Evolutionary conservation across 2,329 filamentous ascomycete species (phyloP).

Genomic region (Calonectria hawksworthii): DNA sequence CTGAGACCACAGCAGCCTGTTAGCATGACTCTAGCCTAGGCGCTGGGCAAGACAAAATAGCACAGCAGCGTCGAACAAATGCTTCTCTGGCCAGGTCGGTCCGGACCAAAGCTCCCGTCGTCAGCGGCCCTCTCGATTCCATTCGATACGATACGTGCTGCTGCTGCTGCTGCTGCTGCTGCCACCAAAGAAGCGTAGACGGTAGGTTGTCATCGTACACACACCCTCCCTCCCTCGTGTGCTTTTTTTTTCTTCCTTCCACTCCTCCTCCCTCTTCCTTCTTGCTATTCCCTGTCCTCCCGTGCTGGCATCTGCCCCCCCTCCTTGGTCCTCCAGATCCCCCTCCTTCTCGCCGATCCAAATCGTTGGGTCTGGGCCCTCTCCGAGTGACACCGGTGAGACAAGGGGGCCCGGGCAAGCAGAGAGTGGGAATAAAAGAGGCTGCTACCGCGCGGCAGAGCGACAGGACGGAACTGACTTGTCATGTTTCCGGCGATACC

Average conservation of each 20-base stretch:
- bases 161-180: too few species aligned
- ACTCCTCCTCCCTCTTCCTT: not conserved
- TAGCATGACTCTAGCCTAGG: not conserved
- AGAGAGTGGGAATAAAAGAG: not conserved
- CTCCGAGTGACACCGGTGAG: not conserved
- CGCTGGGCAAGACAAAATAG: not conserved
- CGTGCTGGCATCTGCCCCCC: too few species aligned
- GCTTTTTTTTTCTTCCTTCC: too few species aligned
- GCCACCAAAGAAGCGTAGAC: too few species aligned
- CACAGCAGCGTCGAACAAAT: not conserved
- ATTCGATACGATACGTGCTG: not conserved
- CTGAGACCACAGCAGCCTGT: not conserved
- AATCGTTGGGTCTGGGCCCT: not conserved
- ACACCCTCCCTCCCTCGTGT: not conserved
- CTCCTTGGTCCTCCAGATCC: not conserved
- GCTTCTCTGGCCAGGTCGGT: not conserved
- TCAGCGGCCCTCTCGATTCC: not conserved
- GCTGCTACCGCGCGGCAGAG: slow-evolving; percentile 4
- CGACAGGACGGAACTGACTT: not conserved
- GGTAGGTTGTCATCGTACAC: not conserved
- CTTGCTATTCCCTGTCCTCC: not conserved
- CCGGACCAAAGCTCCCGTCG: not conserved
- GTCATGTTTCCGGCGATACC: slow-evolving; percentile 2
- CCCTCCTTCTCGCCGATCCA: not conserved
- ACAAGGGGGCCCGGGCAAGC: not conserved